Evolutionary conservation across 2,329 filamentous ascomycete genomes (phyloP), one percentile per base, ranked within the genome.

Genomic region (Chrysoporthe deuterocubensis): DNA sequence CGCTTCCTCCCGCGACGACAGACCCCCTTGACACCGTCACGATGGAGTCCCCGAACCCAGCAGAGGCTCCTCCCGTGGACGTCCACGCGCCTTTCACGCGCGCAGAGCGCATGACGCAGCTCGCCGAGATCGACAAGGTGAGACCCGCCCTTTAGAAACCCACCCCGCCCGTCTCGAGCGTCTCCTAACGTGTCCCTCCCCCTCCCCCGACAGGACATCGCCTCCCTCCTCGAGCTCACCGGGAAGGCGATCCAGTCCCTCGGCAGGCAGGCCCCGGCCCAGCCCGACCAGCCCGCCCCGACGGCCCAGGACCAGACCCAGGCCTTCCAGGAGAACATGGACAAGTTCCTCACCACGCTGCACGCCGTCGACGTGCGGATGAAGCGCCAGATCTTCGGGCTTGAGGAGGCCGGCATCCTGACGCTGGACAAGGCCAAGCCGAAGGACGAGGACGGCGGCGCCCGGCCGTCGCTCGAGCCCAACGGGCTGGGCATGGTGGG

Each of bases 361-460:
- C 92, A 93, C 71, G 86, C 85, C 7, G 87, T 96, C 62, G 90
- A 93, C 75, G 91, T 94, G 13, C 84, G 88, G 58, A 86, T 96
- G 64, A 90, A 91, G 70, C 85, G 90, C 50, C 90, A 94, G 75
- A 90, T 94, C 59, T 89, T 91, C 76, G 92, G 91, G 0, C 82
- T 97, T 3, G 92, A 96, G 77, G 93, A 97, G 78, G 92, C 91
- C 0, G 87, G 88, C 52, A 92, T 96, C 70, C 87, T 96, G 73
- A 82, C 84, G 75, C 78, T 85, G 14, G 66, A 60, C 26, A 70
- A 68, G 65, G 46, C 61, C 59, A 66, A 73, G 69, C 44, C 75
- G 69, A 68, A 77, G 72, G 62, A 60, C 7, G 58, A 69, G 44
- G 56, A 72, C 57, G 44, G 54, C 62, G 4, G 62, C 71, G 65